Percentiles rank a stretch among this genome's conserved stretches.
Evolutionary conservation across 129 eudicot species (phyloP).

Genomic region (Flaveria trinervia): DNA sequence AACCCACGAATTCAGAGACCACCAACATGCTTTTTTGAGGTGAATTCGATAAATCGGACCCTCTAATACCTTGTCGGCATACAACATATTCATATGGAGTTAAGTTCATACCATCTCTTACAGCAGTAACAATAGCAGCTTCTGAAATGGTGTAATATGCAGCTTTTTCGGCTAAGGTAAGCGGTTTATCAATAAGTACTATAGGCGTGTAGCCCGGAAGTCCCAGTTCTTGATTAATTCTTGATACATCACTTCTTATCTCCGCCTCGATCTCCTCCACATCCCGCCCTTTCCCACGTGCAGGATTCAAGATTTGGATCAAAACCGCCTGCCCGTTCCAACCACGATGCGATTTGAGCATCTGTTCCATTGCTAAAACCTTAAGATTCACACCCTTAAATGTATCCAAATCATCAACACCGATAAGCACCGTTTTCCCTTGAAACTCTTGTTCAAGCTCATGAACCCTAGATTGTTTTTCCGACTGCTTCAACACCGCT

Average conservation of each 20-base stretch:
- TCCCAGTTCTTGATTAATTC: constrained; percentile 39
- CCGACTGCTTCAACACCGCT: constrained; percentile 36
- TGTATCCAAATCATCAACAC: constrained; percentile 57
- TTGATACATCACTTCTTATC: constrained; percentile 21
- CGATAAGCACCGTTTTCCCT: constrained; percentile 48
- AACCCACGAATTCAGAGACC: constrained; percentile 67
- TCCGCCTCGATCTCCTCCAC: constrained; percentile 60
- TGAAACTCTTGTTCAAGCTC: constrained; percentile 41
- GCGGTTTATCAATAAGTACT: constrained; percentile 46
- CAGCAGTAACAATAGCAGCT: constrained; percentile 66
- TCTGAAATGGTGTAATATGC: constrained; percentile 64
- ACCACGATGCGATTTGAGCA: constrained; percentile 44
- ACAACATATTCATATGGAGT: constrained; percentile 67
- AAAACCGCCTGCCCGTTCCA: constrained; percentile 51
- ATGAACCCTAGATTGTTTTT: constrained; percentile 38
- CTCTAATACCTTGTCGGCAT: constrained; percentile 58
- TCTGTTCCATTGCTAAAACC: constrained; percentile 59
- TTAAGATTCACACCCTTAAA: constrained; percentile 57
- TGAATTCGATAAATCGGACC: constrained; percentile 36
- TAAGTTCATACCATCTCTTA: constrained; percentile 73
- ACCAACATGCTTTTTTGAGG: constrained; percentile 60
- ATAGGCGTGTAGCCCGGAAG: constrained; percentile 44
- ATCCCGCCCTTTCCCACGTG: constrained; percentile 60
- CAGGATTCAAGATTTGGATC: constrained; percentile 47
- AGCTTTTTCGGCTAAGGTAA: constrained; percentile 48